Percentiles rank a stretch among this genome's conserved stretches.
These are phyloP conservation scores for Xylariaceae sp. DNA, from an alignment of 2,329 filamentous ascomycete species.

Conservation along the genomic window DNA sequence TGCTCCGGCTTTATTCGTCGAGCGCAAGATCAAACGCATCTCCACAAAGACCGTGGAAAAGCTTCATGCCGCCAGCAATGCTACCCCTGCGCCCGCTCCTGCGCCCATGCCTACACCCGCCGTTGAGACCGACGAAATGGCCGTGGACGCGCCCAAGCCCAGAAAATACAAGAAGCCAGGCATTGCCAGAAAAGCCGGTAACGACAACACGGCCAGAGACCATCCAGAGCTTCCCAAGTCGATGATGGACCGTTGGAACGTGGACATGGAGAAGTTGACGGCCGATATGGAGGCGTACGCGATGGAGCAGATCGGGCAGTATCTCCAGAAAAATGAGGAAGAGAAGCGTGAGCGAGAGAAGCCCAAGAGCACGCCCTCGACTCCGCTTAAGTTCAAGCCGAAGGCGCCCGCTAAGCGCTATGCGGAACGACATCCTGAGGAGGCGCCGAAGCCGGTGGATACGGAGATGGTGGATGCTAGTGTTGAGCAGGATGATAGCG, in stretches of 20 bases:
- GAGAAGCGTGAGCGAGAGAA: conserved; percentile 33
- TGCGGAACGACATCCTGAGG: conserved; percentile 50
- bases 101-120: conserved; percentile 5
- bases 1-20: conserved; percentile 50
- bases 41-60: conserved; percentile 25
- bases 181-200: conserved; percentile 26
- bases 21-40: conserved; percentile 40
- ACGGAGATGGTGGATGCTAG: conserved; percentile 30
- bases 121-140: conserved; percentile 8
- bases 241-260: conserved; percentile 35
- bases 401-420: conserved; percentile 52
- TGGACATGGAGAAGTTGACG: conserved; percentile 32
- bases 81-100: not conserved
- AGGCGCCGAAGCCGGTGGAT: conserved; percentile 24
- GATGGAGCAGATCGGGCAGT: conserved; percentile 52
- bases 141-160: conserved; percentile 18
- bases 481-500: conserved; percentile 38
- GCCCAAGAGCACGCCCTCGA: conserved; percentile 16
- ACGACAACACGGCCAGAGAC: conserved; percentile 17
- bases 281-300: conserved; percentile 43
- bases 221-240: conserved; percentile 29
- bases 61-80: conserved; percentile 19
- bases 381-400: conserved; percentile 46
- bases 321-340: conserved; percentile 44
- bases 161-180: conserved; percentile 35